Conservation (phyloP, 495 filamentous ascomycete species). For the Penicillium silybi region DNA sequence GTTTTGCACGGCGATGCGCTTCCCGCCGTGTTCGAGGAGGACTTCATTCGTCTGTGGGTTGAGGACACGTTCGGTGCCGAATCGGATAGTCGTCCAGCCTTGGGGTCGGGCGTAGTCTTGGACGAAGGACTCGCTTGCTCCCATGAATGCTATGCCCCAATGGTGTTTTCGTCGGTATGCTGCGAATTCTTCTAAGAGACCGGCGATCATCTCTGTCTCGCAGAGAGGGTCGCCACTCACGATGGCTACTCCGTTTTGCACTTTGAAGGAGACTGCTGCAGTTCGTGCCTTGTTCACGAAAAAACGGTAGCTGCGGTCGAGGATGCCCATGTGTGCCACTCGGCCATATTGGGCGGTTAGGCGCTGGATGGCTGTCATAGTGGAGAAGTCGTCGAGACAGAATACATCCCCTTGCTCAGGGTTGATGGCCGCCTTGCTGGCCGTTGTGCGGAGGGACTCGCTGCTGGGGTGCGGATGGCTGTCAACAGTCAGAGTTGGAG, state of each 20-base stretch:
- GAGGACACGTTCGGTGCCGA: constrained; percentile 38
- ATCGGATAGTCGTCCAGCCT: constrained; percentile 37
- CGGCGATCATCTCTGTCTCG: constrained; percentile 12
- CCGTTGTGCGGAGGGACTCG: not conserved
- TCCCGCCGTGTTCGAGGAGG: constrained; percentile 32
- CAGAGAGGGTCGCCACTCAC: constrained; percentile 42
- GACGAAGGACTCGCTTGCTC: constrained; percentile 29
- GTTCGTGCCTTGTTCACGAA: constrained; percentile 35
- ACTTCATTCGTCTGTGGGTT: constrained; percentile 41
- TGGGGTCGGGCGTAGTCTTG: constrained; percentile 18
- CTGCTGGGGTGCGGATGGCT: not conserved
- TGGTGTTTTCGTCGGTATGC: constrained; percentile 23
- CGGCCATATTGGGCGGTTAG: constrained; percentile 33
- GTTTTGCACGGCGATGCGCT: constrained; percentile 35
- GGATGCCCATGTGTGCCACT: constrained; percentile 44
- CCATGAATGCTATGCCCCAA: constrained; percentile 37
- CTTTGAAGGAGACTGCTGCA: constrained; percentile 39
- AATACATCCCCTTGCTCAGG: constrained; percentile 17
- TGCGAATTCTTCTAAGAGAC: constrained; percentile 35
- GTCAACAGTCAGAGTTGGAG: not conserved
- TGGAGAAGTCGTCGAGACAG: constrained; percentile 27
- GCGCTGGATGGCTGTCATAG: constrained; percentile 24
- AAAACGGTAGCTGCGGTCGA: constrained; percentile 40
- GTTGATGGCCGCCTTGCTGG: no score
- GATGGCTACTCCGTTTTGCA: constrained; percentile 32